These are phyloP conservation scores for Symbiodinium natans DNA, from an alignment of 73 alveolate genomes.

Conservation along the genomic window DNA sequence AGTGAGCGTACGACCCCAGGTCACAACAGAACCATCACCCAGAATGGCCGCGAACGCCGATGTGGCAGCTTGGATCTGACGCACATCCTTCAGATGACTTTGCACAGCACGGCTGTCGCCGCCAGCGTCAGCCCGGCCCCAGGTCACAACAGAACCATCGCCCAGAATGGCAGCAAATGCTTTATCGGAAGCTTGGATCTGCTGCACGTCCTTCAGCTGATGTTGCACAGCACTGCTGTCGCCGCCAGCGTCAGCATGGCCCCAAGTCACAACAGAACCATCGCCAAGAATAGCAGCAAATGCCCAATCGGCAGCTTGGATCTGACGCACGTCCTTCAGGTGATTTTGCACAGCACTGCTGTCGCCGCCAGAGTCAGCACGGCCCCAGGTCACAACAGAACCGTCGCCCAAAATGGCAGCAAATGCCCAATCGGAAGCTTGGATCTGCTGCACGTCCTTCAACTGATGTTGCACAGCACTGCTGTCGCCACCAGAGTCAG, in stretches of 20 bases:
- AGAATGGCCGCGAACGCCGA: background rate
- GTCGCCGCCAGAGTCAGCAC: background rate
- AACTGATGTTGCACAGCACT: background rate
- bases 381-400: background rate
- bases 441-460: background rate
- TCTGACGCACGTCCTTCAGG: background rate
- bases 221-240: background rate
- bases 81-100: background rate
- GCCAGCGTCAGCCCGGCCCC: background rate
- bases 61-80: background rate
- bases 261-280: background rate
- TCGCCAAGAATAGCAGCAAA: background rate
- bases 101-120: background rate
- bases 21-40: background rate
- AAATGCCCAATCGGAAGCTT: background rate
- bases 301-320: background rate
- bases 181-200: background rate
- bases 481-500: background rate
- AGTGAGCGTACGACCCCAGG: background rate
- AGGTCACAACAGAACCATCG: background rate
- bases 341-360: background rate
- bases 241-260: background rate
- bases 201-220: background rate
- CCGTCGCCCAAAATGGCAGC: background rate
- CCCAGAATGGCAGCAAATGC: background rate